Evolutionary conservation across 2,329 filamentous ascomycete genomes (phyloP).

Genomic region (Colletotrichum trifolii): DNA sequence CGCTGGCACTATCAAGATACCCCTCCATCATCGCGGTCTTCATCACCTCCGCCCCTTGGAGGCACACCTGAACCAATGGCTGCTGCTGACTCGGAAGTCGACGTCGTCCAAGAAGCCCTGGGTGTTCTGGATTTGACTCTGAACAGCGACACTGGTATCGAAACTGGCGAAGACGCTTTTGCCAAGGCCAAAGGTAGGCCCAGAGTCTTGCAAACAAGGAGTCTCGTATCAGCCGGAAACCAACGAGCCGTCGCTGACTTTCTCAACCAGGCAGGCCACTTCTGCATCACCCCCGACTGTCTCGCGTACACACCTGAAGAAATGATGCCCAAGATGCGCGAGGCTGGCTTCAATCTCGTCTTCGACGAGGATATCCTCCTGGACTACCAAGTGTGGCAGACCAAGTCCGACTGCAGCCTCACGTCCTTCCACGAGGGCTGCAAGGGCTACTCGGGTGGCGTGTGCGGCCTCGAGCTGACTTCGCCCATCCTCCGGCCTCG

Average conservation of each 20-base stretch:
- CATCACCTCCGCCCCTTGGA: too few relatives aligned
- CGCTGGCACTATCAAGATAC: conserved; percentile 19
- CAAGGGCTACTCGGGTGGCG: conserved; percentile 18
- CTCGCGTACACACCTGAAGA: background rate
- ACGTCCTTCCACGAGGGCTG: background rate
- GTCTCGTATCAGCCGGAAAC: background rate
- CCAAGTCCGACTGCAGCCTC: conserved; percentile 18
- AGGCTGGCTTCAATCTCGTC: background rate
- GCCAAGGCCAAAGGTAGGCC: background rate
- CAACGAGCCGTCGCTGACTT: background rate
- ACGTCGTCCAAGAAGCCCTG: too few relatives aligned
- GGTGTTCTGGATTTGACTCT: background rate
- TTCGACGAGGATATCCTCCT: background rate
- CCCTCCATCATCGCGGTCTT: background rate
- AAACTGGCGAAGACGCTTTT: background rate
- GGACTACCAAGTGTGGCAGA: conserved; percentile 19
- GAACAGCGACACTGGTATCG: background rate
- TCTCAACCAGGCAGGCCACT: conserved; percentile 4
- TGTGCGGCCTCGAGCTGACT: conserved; percentile 20
- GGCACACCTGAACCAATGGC: too few relatives aligned
- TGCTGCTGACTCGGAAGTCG: too few relatives aligned
- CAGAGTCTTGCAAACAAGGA: too few relatives aligned
- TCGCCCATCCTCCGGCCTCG: conserved; percentile 13
- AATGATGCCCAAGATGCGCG: too few relatives aligned
- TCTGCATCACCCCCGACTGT: background rate